Evolutionary conservation across 75 land plant genomes (phyloP).

Genomic region (Pseudotsuga menziesii): DNA sequence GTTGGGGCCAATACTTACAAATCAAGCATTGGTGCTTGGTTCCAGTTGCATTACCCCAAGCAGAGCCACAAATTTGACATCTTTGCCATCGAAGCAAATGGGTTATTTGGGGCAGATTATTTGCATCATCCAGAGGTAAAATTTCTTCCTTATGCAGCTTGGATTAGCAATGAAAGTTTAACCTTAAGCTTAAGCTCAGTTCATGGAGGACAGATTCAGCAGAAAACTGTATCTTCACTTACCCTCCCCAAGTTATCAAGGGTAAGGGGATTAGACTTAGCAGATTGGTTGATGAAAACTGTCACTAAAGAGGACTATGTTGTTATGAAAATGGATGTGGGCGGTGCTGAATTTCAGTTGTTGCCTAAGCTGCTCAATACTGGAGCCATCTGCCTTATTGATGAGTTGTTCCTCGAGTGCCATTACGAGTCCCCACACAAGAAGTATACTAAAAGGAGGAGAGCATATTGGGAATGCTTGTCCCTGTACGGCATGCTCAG

Average conservation of each 20-base stretch:
- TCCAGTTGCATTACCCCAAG: slow-evolving; percentile 54
- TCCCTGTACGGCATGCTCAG: slow-evolving; percentile 61
- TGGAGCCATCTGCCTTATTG: slow-evolving; percentile 54
- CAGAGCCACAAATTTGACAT: slow-evolving; percentile 44
- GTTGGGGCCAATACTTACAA: slow-evolving; percentile 35
- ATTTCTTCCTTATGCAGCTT: slow-evolving; percentile 28
- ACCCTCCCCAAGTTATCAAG: neutral
- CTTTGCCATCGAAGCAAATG: slow-evolving; percentile 47
- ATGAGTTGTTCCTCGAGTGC: slow-evolving; percentile 87
- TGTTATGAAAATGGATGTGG: slow-evolving; percentile 86
- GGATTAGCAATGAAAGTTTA: slow-evolving; percentile 28
- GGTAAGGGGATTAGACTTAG: slow-evolving; percentile 46
- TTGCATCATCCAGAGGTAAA: slow-evolving; percentile 20
- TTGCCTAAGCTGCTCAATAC: slow-evolving; percentile 59
- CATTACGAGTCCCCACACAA: slow-evolving; percentile 32
- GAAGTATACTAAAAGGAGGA: slow-evolving; percentile 8
- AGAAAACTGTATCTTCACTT: neutral
- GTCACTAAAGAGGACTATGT: slow-evolving; percentile 59
- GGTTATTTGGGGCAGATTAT: slow-evolving; percentile 25
- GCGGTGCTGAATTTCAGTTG: slow-evolving; percentile 44
- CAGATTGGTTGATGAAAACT: slow-evolving; percentile 60
- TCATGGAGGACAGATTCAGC: slow-evolving; percentile 16
- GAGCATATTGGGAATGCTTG: slow-evolving; percentile 73
- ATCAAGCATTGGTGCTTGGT: slow-evolving; percentile 53
- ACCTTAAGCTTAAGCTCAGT: too few species aligned